Percentiles rank a stretch among this genome's conserved stretches.
Evolutionary conservation across 2,329 filamentous ascomycete species (phyloP).

Genomic region (Pseudocercospora fuligena): DNA sequence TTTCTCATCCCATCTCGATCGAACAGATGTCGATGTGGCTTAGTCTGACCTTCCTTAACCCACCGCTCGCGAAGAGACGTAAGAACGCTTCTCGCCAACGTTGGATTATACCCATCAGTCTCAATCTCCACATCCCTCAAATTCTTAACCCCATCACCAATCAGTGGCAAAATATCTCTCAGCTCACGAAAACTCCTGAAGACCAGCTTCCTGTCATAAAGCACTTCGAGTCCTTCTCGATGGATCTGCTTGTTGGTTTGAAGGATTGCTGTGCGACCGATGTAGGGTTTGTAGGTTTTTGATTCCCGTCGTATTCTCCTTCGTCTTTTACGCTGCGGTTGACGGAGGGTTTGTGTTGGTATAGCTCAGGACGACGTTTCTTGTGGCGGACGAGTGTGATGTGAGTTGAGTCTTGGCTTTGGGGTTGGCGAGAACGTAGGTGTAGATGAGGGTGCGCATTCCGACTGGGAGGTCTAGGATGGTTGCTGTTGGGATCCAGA

Average conservation of each 20-base stretch:
- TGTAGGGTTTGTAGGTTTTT: background rate
- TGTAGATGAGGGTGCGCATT: no score
- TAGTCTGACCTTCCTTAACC: background rate
- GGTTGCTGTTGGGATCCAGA: no score
- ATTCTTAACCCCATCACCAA: slow-evolving; percentile 1
- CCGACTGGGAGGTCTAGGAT: no score
- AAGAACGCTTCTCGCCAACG: background rate
- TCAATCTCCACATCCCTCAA: background rate
- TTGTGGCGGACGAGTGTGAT: no score
- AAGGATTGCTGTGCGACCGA: background rate
- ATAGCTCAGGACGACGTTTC: no score
- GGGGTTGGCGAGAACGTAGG: no score
- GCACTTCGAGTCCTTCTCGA: background rate
- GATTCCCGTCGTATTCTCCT: background rate
- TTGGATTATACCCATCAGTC: background rate
- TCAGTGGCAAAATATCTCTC: background rate
- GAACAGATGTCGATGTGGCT: background rate
- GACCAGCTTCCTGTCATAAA: background rate
- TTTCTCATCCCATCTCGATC: background rate
- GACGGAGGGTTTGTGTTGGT: no score
- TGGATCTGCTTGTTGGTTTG: background rate
- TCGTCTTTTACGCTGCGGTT: background rate
- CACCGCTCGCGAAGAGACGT: background rate
- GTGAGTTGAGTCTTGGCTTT: no score
- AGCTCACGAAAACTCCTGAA: background rate